Conservation (phyloP, 352 stramenopile genomes). For the Phytophthora constricta region DNA sequence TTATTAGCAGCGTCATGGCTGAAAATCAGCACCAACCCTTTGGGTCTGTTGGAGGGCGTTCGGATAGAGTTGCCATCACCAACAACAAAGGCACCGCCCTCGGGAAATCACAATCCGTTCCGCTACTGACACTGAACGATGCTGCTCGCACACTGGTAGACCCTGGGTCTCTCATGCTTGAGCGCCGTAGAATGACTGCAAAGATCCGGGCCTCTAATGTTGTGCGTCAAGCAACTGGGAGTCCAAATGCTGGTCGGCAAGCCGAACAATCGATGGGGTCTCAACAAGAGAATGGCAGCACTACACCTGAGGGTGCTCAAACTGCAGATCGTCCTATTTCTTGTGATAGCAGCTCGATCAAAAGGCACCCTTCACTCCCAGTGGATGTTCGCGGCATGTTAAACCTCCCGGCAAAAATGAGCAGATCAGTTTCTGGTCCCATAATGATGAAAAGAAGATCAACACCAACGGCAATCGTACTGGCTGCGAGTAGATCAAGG, state of each 20-base stretch:
- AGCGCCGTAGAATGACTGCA: conserved; percentile 20
- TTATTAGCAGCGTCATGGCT: conserved; percentile 54
- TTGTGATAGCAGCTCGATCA: neutral
- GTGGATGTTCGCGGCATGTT: conserved; percentile 8
- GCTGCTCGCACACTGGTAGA: conserved; percentile 42
- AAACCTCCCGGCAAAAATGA: conserved; percentile 7
- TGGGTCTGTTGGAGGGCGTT: conserved; percentile 7
- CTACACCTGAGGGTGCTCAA: neutral
- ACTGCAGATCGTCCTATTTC: too few relatives aligned
- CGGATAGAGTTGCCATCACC: neutral
- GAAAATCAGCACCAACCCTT: conserved; percentile 24
- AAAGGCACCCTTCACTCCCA: conserved; percentile 16
- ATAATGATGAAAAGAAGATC: conserved; percentile 13
- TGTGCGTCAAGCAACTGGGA: conserved; percentile 1
- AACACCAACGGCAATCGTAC: conserved; percentile 8
- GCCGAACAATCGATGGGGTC: neutral
- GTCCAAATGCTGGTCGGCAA: neutral
- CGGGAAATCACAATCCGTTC: conserved; percentile 42
- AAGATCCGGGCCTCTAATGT: conserved; percentile 2
- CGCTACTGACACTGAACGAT: conserved; percentile 27
- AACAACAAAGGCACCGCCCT: conserved; percentile 14
- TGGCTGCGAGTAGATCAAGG: conserved; percentile 9
- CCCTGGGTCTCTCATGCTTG: conserved; percentile 45
- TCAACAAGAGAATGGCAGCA: conserved; percentile 1
- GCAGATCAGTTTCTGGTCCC: conserved; percentile 16